phyloP scores from a whole-genome alignment of 2,329 filamentous ascomycete genomes.

The Pezicula carpinea region DNA sequence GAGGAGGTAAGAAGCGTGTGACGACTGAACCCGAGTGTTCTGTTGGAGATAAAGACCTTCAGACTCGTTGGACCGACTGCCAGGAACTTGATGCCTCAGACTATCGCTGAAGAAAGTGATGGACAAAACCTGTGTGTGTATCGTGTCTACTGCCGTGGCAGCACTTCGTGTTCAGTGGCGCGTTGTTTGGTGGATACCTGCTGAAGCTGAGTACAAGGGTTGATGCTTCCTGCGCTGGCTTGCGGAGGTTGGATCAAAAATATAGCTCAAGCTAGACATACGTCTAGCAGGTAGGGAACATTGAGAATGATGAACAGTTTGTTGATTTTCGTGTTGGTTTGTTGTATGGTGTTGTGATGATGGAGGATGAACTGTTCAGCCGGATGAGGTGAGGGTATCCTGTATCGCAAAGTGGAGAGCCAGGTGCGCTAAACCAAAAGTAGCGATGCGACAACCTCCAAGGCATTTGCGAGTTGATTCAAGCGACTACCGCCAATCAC shows the following conservation, averaged over 20 bases:
- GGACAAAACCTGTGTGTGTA: constrained; percentile 9
- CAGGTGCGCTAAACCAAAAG: not conserved
- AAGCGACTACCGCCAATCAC: too few species aligned
- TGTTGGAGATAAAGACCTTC: constrained; percentile 26
- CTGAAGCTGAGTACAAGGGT: constrained; percentile 37
- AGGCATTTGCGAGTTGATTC: too few species aligned
- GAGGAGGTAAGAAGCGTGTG: constrained; percentile 25
- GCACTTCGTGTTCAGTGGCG: constrained; percentile 7
- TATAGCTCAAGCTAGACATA: constrained; percentile 38
- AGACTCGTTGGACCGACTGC: constrained; percentile 29
- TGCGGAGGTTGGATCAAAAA: constrained; percentile 36
- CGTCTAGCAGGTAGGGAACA: constrained; percentile 37
- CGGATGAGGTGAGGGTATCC: constrained; percentile 5
- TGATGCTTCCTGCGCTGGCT: constrained; percentile 38
- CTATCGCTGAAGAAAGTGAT: constrained; percentile 8
- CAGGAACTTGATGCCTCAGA: constrained; percentile 27
- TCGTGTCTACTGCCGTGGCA: constrained; percentile 14
- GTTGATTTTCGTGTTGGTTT: constrained; percentile 4
- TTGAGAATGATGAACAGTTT: constrained; percentile 15
- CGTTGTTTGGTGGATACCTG: constrained; percentile 25
- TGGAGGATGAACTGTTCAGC: constrained; percentile 6
- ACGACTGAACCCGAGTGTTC: constrained; percentile 26
- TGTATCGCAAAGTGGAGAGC: constrained; percentile 1
- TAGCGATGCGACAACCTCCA: too few species aligned
- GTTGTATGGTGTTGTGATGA: constrained; percentile 2